These are phyloP conservation scores for Penicillium simplicissimum DNA, from an alignment of 495 filamentous ascomycete genomes.

Conservation along the genomic window DNA sequence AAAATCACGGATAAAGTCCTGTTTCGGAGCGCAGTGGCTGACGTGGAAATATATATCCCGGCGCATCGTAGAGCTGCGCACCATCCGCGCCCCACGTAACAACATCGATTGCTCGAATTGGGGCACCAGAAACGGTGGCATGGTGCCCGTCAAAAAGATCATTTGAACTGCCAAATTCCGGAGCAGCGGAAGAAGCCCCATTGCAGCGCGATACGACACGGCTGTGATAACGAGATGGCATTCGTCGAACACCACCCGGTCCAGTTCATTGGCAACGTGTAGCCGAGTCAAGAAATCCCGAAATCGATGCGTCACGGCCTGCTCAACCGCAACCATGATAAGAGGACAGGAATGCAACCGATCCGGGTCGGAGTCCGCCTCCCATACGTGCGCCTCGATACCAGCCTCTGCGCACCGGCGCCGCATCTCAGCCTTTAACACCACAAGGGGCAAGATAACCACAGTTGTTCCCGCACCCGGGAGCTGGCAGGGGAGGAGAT, in stretches of 20 bases:
- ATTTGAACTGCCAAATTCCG: not conserved
- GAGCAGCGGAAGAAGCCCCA: not conserved
- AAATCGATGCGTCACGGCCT: not conserved
- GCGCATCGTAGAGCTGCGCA: no score
- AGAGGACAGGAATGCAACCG: no score
- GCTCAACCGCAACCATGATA: not conserved
- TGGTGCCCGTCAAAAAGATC: not conserved
- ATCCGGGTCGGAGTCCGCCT: not conserved
- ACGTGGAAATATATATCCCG: no score
- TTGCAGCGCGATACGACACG: not conserved
- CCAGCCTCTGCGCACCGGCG: no score
- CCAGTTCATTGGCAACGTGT: no score
- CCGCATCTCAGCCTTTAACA: conserved; percentile 1
- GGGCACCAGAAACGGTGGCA: not conserved
- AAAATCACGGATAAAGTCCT: no score
- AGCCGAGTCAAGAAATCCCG: not conserved
- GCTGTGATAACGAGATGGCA: not conserved
- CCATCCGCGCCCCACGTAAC: no score
- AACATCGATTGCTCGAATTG: not conserved
- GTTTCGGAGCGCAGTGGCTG: no score
- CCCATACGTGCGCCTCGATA: not conserved
- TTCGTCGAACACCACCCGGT: no score
- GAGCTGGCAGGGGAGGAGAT: no score
- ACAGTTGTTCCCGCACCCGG: no score
- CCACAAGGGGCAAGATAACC: no score